Conservation (phyloP, 176 grass and related monocot species). For the Pontederia crassipes region DNA sequence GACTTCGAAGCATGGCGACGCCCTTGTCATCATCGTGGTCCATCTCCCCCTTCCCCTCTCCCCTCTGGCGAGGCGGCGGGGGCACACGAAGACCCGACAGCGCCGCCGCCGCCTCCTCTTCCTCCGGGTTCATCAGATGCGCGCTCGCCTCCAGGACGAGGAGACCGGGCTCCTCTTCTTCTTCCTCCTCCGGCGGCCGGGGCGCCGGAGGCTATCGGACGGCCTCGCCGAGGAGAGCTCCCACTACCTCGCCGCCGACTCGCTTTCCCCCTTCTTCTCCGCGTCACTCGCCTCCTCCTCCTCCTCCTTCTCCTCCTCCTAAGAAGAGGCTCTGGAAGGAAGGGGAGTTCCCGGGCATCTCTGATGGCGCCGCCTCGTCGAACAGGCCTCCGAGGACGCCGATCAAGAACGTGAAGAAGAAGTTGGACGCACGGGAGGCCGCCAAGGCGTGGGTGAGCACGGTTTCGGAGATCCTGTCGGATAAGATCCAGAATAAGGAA, state of each 20-base stretch:
- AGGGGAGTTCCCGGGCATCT: conserved; percentile 36
- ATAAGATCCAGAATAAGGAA: conserved; percentile 47
- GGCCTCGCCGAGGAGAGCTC: too few species aligned
- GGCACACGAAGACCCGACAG: too few species aligned
- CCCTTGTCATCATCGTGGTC: background rate
- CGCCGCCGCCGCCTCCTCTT: background rate
- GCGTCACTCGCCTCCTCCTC: background rate
- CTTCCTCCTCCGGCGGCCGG: background rate
- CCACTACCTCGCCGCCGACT: background rate
- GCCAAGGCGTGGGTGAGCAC: conserved; percentile 78
- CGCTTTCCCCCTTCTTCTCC: background rate
- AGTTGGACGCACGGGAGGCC: conserved; percentile 35
- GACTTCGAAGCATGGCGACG: background rate
- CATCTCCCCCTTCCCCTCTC: conserved; percentile 2
- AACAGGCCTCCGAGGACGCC: background rate
- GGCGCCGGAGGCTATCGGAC: background rate
- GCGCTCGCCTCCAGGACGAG: background rate
- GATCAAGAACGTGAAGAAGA: conserved; percentile 76
- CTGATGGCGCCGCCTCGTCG: background rate
- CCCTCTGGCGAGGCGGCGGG: background rate
- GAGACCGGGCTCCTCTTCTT: background rate
- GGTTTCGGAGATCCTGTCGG: conserved; percentile 67
- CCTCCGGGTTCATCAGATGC: background rate
- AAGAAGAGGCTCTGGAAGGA: conserved; percentile 53
- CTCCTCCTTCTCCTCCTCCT: background rate